These are phyloP conservation scores for Mucuna pruriens DNA, from an alignment of 306 rosid genomes.

Conservation along the genomic window DNA sequence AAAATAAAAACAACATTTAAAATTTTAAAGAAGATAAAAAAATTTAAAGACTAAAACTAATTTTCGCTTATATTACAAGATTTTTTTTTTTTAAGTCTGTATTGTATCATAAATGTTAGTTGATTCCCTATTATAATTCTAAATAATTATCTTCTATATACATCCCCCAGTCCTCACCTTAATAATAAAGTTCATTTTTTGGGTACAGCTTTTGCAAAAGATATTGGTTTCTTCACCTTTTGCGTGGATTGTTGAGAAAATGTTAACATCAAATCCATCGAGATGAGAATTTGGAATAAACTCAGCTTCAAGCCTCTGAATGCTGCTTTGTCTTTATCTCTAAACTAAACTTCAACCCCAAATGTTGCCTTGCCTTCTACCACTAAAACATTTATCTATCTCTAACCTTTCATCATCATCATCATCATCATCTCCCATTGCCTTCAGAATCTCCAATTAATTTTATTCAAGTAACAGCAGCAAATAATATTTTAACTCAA, in stretches of 20 bases:
- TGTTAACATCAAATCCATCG: not conserved
- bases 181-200: not conserved
- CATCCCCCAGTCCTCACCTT: no score
- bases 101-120: no score
- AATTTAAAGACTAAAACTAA: no score
- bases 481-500: not conserved
- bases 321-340: conserved; percentile 27
- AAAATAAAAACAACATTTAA: no score
- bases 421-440: not conserved
- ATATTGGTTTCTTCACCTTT: not conserved
- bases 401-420: not conserved
- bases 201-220: not conserved
- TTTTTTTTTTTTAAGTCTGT: no score
- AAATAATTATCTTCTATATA: no score
- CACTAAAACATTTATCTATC: not conserved
- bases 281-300: conserved; percentile 16
- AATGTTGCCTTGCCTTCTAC: conserved; percentile 17
- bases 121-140: no score
- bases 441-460: not conserved
- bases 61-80: no score
- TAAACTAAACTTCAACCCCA: not conserved
- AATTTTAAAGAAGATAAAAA: no score
- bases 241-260: conserved; percentile 5
- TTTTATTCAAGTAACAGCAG: not conserved
- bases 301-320: not conserved